Evolutionary conservation across 371 early-diverging fungal genomes (phyloP).

Genomic region (Zychaea mexicana): DNA sequence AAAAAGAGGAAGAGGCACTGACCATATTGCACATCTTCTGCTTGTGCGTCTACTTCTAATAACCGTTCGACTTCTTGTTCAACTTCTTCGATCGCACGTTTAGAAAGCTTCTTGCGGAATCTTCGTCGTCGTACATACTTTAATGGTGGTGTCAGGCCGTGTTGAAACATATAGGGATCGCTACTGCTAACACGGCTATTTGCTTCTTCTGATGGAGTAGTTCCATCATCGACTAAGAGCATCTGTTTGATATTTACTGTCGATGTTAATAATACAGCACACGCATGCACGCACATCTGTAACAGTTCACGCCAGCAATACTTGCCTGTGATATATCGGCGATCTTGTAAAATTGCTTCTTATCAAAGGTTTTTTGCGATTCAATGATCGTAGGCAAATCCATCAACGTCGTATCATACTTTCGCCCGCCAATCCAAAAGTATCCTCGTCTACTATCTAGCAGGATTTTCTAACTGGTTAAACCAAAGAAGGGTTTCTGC

Average conservation of each 20-base stretch:
- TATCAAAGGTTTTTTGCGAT: conserved; percentile 93
- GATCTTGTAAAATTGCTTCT: conserved; percentile 96
- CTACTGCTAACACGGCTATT: conserved; percentile 33
- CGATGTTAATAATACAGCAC: no score
- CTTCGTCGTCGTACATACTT: conserved; percentile 83
- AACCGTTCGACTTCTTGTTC: conserved; percentile 89
- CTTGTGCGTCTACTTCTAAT: conserved; percentile 81
- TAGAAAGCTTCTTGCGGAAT: conserved; percentile 90
- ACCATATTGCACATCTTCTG: conserved; percentile 77
- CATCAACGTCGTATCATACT: conserved; percentile 73
- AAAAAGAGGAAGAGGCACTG: neutral
- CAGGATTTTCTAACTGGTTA: neutral
- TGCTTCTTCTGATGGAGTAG: conserved; percentile 26
- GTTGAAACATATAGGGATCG: conserved; percentile 70
- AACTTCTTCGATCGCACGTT: conserved; percentile 85
- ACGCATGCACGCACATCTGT: no score
- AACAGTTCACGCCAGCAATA: no score
- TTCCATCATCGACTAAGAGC: conserved; percentile 58
- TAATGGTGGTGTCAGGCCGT: conserved; percentile 94
- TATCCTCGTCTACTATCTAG: conserved; percentile 75
- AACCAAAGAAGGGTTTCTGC: no score
- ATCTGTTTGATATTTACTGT: conserved; percentile 36
- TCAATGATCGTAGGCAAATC: conserved; percentile 97
- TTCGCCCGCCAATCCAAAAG: conserved; percentile 62
- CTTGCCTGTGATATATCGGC: conserved; percentile 93